A percentile compares a stretch with the other conserved stretches of the same genome.
phyloP scores from a whole-genome alignment of 2,329 filamentous ascomycete species.

The Fusarium longipes region DNA sequence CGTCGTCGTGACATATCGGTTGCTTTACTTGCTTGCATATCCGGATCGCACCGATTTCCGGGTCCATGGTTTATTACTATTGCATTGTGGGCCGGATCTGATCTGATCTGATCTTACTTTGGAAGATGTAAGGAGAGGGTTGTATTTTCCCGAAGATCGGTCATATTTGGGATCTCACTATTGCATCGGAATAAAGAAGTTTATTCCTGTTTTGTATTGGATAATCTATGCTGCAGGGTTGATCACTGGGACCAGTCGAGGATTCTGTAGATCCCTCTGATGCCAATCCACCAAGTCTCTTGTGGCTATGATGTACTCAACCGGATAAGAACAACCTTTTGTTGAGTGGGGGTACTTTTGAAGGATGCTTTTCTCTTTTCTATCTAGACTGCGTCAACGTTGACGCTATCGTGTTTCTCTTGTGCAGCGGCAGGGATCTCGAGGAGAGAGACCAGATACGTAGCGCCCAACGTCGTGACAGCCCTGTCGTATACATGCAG shows the following conservation, averaged over 20 bases:
- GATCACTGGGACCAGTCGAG: not conserved
- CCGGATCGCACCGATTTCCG: conserved; percentile 16
- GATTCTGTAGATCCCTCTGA: not conserved
- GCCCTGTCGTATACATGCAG: not conserved
- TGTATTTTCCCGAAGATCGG: not conserved
- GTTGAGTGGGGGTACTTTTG: not conserved
- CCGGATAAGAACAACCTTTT: not conserved
- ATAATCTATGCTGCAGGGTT: not conserved
- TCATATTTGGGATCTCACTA: conserved; percentile 5
- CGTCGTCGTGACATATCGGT: not conserved
- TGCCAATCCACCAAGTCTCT: not conserved
- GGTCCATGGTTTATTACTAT: conserved; percentile 10
- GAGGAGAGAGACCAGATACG: not conserved
- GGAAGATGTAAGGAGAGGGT: not conserved
- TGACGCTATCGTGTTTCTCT: not conserved
- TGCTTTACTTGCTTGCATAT: conserved; percentile 17
- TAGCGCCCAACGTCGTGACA: not conserved
- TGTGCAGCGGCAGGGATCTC: not conserved
- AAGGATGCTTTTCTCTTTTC: not conserved
- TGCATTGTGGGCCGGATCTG: not conserved
- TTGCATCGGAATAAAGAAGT: not conserved
- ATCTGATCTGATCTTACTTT: not conserved
- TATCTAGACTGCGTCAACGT: not conserved
- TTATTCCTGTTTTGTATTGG: not conserved
- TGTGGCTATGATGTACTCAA: not conserved